A percentile compares a stretch with the other conserved stretches of the same genome.
phyloP scores from a whole-genome alignment of 345 rosid genomes.

The Salix caprea region DNA sequence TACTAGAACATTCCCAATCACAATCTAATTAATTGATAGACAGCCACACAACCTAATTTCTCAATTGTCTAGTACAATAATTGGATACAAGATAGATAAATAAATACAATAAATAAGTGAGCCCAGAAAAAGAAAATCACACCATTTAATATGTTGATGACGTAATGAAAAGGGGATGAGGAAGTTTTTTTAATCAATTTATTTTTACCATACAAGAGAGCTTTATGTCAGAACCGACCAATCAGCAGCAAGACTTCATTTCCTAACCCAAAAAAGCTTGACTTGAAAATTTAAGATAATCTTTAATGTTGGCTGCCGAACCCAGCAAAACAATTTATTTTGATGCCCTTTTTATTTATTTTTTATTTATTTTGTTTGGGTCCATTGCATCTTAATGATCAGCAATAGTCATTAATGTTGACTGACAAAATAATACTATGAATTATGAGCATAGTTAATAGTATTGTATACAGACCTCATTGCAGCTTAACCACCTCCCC shows the following conservation, averaged over 20 bases:
- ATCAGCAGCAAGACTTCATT: not conserved
- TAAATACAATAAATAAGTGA: not conserved
- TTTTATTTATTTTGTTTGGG: not conserved
- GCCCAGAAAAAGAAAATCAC: not conserved
- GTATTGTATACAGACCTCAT: not conserved
- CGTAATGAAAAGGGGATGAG: not conserved
- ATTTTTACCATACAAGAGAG: not conserved
- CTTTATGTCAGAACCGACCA: not conserved
- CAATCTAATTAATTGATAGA: not conserved
- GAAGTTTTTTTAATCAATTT: no score
- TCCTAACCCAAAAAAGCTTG: not conserved
- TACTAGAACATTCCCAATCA: fast-evolving
- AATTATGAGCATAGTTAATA: not conserved
- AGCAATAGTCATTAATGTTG: not conserved
- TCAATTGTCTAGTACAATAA: not conserved
- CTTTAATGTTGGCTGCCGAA: not conserved
- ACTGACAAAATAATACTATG: not conserved
- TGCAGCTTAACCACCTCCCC: not conserved
- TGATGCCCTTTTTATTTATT: not conserved
- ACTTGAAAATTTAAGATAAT: not conserved
- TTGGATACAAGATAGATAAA: not conserved
- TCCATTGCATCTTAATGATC: not conserved
- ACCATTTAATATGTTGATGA: not conserved
- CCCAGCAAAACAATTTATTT: not conserved
- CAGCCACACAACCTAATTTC: not conserved